Evolutionary conservation across 768 basidiomycete genomes (phyloP).

Genomic region (Butyriboletus loyo): DNA sequence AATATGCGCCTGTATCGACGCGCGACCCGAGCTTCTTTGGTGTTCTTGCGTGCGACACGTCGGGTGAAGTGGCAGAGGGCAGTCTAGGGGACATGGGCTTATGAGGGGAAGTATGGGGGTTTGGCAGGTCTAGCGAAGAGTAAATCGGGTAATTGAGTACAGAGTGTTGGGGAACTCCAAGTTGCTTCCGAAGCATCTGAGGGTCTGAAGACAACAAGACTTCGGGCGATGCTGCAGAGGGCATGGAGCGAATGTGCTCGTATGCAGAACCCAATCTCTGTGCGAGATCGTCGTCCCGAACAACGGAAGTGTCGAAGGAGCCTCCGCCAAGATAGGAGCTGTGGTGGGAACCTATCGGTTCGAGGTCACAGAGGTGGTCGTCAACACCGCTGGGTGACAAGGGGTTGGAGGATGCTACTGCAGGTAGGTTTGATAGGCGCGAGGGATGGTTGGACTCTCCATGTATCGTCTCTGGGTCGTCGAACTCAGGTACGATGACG

Average conservation of each 20-base stretch:
- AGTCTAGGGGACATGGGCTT: neutral
- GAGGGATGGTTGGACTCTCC: neutral
- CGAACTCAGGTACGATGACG: conserved; percentile 26
- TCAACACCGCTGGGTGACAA: neutral
- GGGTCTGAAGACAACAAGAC: conserved; percentile 24
- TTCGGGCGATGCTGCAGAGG: conserved; percentile 6
- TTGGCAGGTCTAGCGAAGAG: conserved; percentile 22
- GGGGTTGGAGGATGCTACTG: neutral
- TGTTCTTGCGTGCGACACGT: neutral
- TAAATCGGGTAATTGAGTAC: conserved; percentile 21
- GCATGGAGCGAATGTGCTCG: conserved; percentile 23
- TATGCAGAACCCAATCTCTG: conserved; percentile 24
- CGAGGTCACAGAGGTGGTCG: neutral
- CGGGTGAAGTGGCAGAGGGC: neutral
- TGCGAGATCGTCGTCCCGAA: conserved; percentile 17
- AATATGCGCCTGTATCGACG: conserved; percentile 2
- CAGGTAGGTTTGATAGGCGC: neutral
- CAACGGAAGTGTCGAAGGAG: neutral
- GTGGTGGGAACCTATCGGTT: neutral
- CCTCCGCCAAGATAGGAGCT: neutral
- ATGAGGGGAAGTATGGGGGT: conserved; percentile 16
- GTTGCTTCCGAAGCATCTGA: conserved; percentile 25
- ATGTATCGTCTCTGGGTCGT: conserved; percentile 7
- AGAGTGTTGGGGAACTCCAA: conserved; percentile 31
- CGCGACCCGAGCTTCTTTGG: neutral